Percentiles rank a stretch among this genome's conserved stretches.
These are phyloP conservation scores for Funneliformis geosporum DNA, from an alignment of 192 early-diverging fungal species.

Conservation along the genomic window DNA sequence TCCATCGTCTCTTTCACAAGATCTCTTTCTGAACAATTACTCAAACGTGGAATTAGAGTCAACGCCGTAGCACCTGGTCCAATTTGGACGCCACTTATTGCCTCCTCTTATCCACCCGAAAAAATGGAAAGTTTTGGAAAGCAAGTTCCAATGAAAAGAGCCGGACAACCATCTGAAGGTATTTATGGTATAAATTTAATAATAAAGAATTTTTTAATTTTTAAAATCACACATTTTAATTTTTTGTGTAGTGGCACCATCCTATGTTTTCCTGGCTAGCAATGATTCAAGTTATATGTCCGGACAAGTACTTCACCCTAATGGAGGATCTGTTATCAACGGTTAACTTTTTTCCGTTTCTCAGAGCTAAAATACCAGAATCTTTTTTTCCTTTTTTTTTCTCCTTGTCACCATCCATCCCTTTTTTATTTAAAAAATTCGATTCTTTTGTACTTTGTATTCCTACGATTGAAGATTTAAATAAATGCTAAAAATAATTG, in stretches of 20 bases:
- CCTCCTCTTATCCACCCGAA: slow-evolving; percentile 44
- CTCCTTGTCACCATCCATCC: no score
- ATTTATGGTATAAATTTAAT: background rate
- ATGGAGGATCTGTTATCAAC: slow-evolving; percentile 36
- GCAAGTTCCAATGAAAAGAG: slow-evolving; percentile 47
- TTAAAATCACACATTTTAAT: background rate
- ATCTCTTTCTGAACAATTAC: slow-evolving; percentile 49
- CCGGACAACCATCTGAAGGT: slow-evolving; percentile 53
- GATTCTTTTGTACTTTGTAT: no score
- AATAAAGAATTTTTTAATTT: background rate
- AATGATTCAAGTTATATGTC: slow-evolving; percentile 50
- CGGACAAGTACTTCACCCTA: slow-evolving; percentile 49
- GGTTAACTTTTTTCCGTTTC: background rate
- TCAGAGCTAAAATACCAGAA: no score
- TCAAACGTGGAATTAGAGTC: slow-evolving; percentile 48
- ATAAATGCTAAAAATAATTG: no score
- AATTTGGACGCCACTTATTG: slow-evolving; percentile 57
- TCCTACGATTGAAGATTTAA: no score
- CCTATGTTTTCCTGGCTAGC: slow-evolving; percentile 54
- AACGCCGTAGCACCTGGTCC: slow-evolving; percentile 59
- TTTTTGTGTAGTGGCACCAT: slow-evolving; percentile 36
- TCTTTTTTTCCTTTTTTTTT: no score
- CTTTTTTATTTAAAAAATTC: no score
- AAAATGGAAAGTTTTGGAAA: slow-evolving; percentile 49
- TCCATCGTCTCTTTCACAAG: slow-evolving; percentile 58